phyloP scores from a whole-genome alignment of 2,329 filamentous ascomycete species.

The Colletotrichum kahawae region DNA sequence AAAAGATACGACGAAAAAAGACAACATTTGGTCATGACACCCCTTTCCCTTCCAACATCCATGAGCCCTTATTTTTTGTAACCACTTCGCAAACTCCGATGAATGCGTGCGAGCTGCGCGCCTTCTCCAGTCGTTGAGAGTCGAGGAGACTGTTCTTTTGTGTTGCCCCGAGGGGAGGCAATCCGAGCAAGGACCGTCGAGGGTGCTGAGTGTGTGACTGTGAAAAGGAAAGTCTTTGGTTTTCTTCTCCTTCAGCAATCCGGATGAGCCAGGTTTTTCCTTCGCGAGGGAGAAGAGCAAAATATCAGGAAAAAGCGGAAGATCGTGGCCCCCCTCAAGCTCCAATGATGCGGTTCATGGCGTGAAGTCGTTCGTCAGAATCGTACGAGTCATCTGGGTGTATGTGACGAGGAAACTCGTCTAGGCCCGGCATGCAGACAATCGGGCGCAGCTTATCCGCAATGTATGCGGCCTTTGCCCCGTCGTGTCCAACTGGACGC shows the following conservation, averaged over 20 bases:
- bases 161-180: background rate
- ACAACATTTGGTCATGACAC: constrained; percentile 18
- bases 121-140: constrained; percentile 22
- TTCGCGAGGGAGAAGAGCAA: constrained; percentile 4
- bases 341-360: constrained; percentile 19
- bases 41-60: constrained; percentile 20
- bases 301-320: constrained; percentile 7
- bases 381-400: constrained; percentile 23
- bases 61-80: constrained; percentile 19
- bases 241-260: constrained; percentile 12
- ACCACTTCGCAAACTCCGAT: constrained; percentile 24
- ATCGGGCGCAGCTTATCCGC: constrained; percentile 14
- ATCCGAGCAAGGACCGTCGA: constrained; percentile 13
- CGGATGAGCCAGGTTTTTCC: background rate
- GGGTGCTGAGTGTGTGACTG: background rate
- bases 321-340: constrained; percentile 10
- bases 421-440: constrained; percentile 12
- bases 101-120: constrained; percentile 21
- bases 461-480: constrained; percentile 7
- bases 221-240: background rate
- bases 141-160: constrained; percentile 11
- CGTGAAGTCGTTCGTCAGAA: constrained; percentile 22
- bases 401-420: constrained; percentile 20
- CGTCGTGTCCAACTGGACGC: constrained; percentile 11
- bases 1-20: background rate